Evolutionary conservation across 257 asterid genomes (phyloP).

Genomic region (Mitragyna speciosa): DNA sequence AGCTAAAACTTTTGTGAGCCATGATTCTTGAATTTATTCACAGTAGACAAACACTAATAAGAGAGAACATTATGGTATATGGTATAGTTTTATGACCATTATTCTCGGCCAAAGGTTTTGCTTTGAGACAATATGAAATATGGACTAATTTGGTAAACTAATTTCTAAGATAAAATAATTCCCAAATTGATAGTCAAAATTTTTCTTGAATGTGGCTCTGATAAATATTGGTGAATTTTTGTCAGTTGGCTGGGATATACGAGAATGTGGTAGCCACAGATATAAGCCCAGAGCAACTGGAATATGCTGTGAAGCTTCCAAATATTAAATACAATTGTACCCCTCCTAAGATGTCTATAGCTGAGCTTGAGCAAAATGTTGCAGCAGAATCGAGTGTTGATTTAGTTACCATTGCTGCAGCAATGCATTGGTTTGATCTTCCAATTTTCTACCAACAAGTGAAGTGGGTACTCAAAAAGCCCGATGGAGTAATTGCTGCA

Average conservation of each 20-base stretch:
- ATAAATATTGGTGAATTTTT: too few species aligned
- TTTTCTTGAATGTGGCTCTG: neutral
- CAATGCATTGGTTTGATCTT: conserved; percentile 77
- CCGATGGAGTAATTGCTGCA: conserved; percentile 66
- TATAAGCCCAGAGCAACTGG: conserved; percentile 65
- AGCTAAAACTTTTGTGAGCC: too few species aligned
- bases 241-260: conserved; percentile 57
- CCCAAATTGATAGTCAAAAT: too few species aligned
- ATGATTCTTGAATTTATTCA: too few species aligned
- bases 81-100: too few species aligned
- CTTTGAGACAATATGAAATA: too few species aligned
- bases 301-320: conserved; percentile 50
- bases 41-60: too few species aligned
- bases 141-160: too few species aligned
- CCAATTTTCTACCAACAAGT: conserved; percentile 59
- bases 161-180: too few species aligned
- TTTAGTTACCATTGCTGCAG: conserved; percentile 56
- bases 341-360: conserved; percentile 45
- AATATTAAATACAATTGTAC: conserved; percentile 60
- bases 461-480: conserved; percentile 52
- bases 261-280: conserved; percentile 64
- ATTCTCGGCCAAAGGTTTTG: too few species aligned
- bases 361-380: conserved; percentile 39
- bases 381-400: conserved; percentile 49
- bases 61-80: too few species aligned